Evolutionary conservation across 805 yeast genomes (phyloP).

Genomic region (Zygotorulaspora florentina): DNA sequence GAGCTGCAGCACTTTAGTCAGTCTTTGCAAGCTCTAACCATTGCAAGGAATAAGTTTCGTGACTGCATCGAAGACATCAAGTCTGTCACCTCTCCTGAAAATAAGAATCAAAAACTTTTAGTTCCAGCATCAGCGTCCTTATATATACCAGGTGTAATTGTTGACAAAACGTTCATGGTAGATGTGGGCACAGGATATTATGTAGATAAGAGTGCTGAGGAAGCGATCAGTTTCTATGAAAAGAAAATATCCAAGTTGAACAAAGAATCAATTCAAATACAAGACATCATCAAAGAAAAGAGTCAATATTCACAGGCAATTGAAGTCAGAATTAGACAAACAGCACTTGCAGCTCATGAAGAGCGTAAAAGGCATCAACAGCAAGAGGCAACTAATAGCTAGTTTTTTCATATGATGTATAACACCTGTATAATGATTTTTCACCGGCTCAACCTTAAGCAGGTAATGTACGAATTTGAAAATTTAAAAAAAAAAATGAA

Average conservation of each 20-base stretch:
- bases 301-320: conserved; percentile 40
- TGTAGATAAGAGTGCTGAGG: conserved; percentile 69
- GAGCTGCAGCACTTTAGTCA: conserved; percentile 83
- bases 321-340: conserved; percentile 32
- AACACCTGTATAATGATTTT: too few species aligned
- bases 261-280: conserved; percentile 68
- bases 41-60: conserved; percentile 75
- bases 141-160: conserved; percentile 80
- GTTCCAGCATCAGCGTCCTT: conserved; percentile 87
- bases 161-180: conserved; percentile 69
- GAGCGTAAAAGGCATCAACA: conserved; percentile 27
- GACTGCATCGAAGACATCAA: conserved; percentile 76
- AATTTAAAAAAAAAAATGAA: conserved; percentile 2
- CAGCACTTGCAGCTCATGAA: conserved; percentile 23
- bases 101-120: conserved; percentile 51
- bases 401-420: not conserved
- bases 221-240: conserved; percentile 68
- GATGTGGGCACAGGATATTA: conserved; percentile 97
- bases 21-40: conserved; percentile 74
- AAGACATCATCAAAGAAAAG: conserved; percentile 72
- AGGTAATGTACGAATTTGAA: not conserved
- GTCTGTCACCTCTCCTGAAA: conserved; percentile 41
- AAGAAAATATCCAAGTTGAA: conserved; percentile 67
- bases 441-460: too few species aligned
- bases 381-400: conserved; percentile 4